Evolutionary conservation across 192 early-diverging fungal species (phyloP).

Genomic region (Diversispora epigaea): DNA sequence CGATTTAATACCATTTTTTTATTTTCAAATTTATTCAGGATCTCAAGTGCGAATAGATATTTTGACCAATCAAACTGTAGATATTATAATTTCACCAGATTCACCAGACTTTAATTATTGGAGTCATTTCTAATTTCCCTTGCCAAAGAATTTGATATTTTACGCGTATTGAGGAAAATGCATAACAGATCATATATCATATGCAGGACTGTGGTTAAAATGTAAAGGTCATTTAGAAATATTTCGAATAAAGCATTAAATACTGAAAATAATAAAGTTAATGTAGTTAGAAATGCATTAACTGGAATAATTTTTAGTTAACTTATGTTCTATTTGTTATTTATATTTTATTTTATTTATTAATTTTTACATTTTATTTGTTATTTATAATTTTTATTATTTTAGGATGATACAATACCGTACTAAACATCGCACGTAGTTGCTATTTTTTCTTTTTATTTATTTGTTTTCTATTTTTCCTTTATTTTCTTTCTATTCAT

Average conservation of each 20-base stretch:
- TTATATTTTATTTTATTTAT: no score
- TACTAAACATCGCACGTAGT: no score
- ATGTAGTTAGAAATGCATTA: constrained; percentile 71
- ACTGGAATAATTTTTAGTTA: no score
- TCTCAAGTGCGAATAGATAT: constrained; percentile 24
- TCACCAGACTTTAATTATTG: constrained; percentile 84
- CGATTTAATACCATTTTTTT: constrained; percentile 10
- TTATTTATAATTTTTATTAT: no score
- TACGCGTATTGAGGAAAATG: constrained; percentile 93
- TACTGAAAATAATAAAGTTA: constrained; percentile 85
- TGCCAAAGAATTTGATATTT: constrained; percentile 74
- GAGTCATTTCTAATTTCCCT: constrained; percentile 83
- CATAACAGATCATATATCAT: constrained; percentile 99
- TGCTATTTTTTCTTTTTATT: no score
- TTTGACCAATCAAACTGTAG: constrained; percentile 42
- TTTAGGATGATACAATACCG: no score
- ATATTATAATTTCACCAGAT: constrained; percentile 57
- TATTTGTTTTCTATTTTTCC: no score
- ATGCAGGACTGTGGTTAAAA: constrained; percentile 96
- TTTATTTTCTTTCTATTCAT: no score
- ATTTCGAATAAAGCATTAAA: constrained; percentile 96
- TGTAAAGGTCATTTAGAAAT: constrained; percentile 97
- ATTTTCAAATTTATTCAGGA: background rate
- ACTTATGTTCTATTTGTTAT: no score
- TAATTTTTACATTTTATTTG: no score